Evolutionary conservation across 2,329 filamentous ascomycete genomes (phyloP).

Genomic region (Trichoderma hamatum): DNA sequence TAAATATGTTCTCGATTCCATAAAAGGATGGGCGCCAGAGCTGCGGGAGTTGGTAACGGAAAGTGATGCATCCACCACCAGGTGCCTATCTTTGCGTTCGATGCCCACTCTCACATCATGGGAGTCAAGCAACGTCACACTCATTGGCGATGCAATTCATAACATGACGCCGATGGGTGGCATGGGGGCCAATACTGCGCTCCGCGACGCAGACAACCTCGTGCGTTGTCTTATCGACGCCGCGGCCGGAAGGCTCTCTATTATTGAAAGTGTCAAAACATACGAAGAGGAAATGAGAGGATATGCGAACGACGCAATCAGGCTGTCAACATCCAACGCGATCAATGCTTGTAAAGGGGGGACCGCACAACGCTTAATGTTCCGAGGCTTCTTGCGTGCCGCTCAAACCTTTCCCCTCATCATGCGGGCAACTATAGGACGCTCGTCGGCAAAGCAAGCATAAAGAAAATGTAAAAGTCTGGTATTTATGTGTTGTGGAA

Average conservation of each 20-base stretch:
- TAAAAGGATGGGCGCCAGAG: background rate
- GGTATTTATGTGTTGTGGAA: background rate
- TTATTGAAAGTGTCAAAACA: background rate
- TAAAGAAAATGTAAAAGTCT: background rate
- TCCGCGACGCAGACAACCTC: background rate
- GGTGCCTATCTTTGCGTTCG: background rate
- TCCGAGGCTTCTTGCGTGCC: background rate
- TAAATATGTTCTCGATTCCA: background rate
- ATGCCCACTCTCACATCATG: background rate
- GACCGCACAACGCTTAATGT: background rate
- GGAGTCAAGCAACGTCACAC: background rate
- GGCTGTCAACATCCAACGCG: background rate
- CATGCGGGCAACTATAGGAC: background rate
- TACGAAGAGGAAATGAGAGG: background rate
- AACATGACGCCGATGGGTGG: constrained; percentile 1
- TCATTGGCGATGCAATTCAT: background rate
- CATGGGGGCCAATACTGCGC: background rate
- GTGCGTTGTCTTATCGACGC: background rate
- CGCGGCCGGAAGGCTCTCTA: background rate
- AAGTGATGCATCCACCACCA: background rate
- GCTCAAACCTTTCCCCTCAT: background rate
- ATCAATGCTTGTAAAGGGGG: background rate
- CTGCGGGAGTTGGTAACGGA: background rate
- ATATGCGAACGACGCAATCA: background rate
- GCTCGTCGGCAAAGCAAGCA: background rate